Base-by-base conservation (phyloP, 306 rosid species). In the Sesbania bispinosa region DNA sequence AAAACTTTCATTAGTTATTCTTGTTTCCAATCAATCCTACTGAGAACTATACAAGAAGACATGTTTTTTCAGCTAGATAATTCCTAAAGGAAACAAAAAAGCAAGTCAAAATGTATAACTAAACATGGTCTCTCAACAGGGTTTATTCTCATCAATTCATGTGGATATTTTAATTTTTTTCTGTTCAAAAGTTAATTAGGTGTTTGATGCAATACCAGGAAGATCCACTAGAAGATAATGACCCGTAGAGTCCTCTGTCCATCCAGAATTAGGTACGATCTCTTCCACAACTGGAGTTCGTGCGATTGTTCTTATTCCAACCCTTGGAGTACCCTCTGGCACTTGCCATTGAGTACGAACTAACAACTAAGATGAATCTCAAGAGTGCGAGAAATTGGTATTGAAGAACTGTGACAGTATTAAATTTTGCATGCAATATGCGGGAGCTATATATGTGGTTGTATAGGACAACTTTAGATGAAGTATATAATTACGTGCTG, bases 181-280 rank as follows among this genome's bases (percentile, higher is more conserved):
- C 0, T 19, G 20, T 43, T 45, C 5, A 33, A 27, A 76, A 53
- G 9, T 71, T 11, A 21, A 29, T 10, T 23, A 45, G 11, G 20
- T 13, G 58, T 46, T 52, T 50, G 53, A 45, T 43, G 52, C 14
- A 67, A 29, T 88, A 91, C 96, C 96, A 39, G 91, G 93, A 69
- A 92, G 92, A 84, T 85, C 90, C 50, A 92, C 84, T 3, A 87
- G 32, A 61, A 92, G 92, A 74, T 82, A 82, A 77, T 84, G 93
- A 35, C 66, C 81, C 0, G 79, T 11, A 50, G 81, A 71, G 69
- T 87, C 93, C 69, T 85, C 85, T 29, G 85, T 62, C 92, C 97
- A 87, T 19, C 58, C 88, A 20, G 83, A 84, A 69, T 19, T 68
- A 26, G 97, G 96, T 2, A 65, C 82, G 21, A 79, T 67, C 75